Percentiles rank a stretch among this genome's conserved stretches.
Conservation (phyloP, 257 asterid genomes). For the Ajuga chamaepitys region DNA sequence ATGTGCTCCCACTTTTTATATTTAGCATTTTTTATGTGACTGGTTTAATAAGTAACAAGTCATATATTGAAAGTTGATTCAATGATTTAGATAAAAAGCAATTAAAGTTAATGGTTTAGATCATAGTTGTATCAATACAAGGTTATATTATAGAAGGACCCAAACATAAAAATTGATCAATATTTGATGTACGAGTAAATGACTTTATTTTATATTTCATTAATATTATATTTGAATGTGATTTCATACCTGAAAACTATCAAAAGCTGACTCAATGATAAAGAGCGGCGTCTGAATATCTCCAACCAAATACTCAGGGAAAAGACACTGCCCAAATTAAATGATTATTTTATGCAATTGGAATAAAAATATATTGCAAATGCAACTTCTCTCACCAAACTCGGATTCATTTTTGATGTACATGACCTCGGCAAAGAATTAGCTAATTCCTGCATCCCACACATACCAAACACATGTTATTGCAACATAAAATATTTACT, state of each 20-base stretch:
- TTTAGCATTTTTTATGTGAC: too few relatives aligned
- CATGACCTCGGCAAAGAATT: conserved; percentile 14
- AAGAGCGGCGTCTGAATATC: conserved; percentile 23
- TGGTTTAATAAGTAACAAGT: too few relatives aligned
- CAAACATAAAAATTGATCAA: too few relatives aligned
- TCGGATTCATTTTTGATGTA: conserved; percentile 13
- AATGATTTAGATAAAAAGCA: too few relatives aligned
- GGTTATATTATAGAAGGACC: too few relatives aligned
- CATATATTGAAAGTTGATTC: too few relatives aligned
- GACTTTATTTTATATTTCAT: too few relatives aligned
- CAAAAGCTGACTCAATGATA: conserved; percentile 19
- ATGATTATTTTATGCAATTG: neutral
- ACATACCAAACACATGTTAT: neutral
- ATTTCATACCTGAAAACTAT: conserved; percentile 26
- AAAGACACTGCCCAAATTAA: conserved; percentile 22
- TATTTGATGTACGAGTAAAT: too few relatives aligned
- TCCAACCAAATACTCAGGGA: conserved; percentile 21
- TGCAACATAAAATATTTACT: neutral
- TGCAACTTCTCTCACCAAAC: conserved; percentile 15
- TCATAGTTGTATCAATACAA: too few relatives aligned
- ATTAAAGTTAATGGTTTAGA: too few relatives aligned
- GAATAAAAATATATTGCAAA: neutral
- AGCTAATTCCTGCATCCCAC: conserved; percentile 10
- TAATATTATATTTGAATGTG: too few relatives aligned
- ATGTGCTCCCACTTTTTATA: too few relatives aligned